Percentiles rank a stretch among this genome's conserved stretches.
phyloP scores from a whole-genome alignment of 768 basidiomycete genomes.

The Lanmaoa rubissima region DNA sequence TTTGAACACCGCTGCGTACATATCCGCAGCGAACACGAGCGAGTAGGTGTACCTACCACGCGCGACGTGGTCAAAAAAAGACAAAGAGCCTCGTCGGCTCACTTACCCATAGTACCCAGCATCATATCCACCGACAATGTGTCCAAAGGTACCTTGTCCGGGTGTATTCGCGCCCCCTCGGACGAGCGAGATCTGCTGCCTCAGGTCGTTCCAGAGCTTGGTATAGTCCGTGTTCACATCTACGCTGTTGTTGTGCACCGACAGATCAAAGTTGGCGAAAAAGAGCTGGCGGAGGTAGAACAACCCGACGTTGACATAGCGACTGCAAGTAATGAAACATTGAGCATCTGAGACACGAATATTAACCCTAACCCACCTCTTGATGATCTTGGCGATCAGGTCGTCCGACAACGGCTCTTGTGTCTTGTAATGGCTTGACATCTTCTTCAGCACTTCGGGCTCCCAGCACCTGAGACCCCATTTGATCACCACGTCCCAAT shows the following conservation, averaged over 20 bases:
- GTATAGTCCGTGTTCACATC: constrained; percentile 66
- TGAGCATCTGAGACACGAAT: neutral
- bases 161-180: constrained; percentile 54
- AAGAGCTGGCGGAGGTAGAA: constrained; percentile 72
- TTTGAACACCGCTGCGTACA: constrained; percentile 77
- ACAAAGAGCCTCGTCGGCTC: neutral
- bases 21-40: constrained; percentile 58
- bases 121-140: constrained; percentile 75
- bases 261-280: constrained; percentile 47
- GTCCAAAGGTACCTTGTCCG: constrained; percentile 74
- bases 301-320: constrained; percentile 80
- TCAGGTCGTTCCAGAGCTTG: constrained; percentile 71
- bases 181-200: constrained; percentile 68
- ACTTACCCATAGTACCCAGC: constrained; percentile 62
- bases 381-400: constrained; percentile 72
- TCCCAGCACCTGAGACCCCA: constrained; percentile 68
- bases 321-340: constrained; percentile 33
- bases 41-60: constrained; percentile 64
- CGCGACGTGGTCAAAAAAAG: neutral
- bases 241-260: constrained; percentile 37
- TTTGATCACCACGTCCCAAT: neutral
- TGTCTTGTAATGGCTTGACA: constrained; percentile 80
- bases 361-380: constrained; percentile 47
- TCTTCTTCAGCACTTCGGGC: constrained; percentile 65
- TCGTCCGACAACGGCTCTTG: constrained; percentile 68